Conservation (phyloP, 306 rosid genomes). For the Acacia crassicarpa region DNA sequence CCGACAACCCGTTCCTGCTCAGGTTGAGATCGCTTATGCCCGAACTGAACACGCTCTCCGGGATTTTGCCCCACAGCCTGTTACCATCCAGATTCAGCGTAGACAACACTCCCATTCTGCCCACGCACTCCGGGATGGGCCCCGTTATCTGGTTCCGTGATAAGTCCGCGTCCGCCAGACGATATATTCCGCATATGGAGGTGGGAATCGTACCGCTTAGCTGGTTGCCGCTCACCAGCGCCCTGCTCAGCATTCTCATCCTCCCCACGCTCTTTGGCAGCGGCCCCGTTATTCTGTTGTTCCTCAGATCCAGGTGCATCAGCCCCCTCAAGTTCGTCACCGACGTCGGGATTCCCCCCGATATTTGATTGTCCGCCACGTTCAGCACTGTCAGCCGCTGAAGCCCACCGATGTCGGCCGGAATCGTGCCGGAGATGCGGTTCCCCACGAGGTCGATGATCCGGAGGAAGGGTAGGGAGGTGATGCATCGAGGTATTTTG, state of each 20-base stretch:
- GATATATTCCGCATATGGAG: constrained; percentile 64
- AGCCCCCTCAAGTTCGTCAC: constrained; percentile 47
- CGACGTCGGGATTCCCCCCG: constrained; percentile 68
- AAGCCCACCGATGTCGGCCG: constrained; percentile 63
- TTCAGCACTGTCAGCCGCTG: constrained; percentile 68
- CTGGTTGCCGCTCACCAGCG: constrained; percentile 68
- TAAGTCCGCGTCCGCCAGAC: constrained; percentile 85
- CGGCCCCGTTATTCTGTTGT: constrained; percentile 65
- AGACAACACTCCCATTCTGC: constrained; percentile 79
- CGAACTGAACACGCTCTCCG: constrained; percentile 55
- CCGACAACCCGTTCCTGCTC: constrained; percentile 59
- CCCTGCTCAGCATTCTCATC: constrained; percentile 80
- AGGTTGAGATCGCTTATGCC: constrained; percentile 68
- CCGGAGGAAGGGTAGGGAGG: constrained; percentile 70
- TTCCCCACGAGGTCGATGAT: constrained; percentile 88
- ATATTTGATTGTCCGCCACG: constrained; percentile 74
- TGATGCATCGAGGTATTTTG: constrained; percentile 72
- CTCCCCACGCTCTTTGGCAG: constrained; percentile 51
- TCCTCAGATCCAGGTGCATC: constrained; percentile 87
- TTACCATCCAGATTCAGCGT: constrained; percentile 74
- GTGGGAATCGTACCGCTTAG: constrained; percentile 62
- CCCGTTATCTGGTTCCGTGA: constrained; percentile 68
- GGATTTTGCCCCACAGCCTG: constrained; percentile 55
- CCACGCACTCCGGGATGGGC: constrained; percentile 56
- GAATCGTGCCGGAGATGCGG: constrained; percentile 58